A percentile compares a stretch with the other conserved stretches of the same genome.
Conservation (phyloP, 2,329 filamentous ascomycete genomes). For the Aspergillus tubingensis region DNA sequence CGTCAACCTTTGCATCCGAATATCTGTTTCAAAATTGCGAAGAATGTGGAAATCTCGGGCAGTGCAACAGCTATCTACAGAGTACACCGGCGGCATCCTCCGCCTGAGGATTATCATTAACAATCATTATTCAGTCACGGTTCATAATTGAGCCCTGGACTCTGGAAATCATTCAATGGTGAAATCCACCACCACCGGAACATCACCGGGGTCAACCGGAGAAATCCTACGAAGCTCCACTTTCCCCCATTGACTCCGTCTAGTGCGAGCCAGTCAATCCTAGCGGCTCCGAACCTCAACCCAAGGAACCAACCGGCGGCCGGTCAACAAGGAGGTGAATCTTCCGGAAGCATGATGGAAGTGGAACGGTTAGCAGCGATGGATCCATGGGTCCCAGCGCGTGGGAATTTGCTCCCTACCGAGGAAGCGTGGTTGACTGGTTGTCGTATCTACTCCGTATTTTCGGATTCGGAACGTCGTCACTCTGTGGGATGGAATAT, state of each 20-base stretch:
- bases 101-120: not conserved
- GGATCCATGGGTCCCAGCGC: slow-evolving; percentile 8
- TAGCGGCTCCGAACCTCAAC: not conserved
- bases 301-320: not conserved
- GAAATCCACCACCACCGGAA: not conserved
- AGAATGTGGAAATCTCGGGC: too few species aligned
- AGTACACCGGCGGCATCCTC: not conserved
- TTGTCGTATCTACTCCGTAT: not conserved
- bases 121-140: not conserved
- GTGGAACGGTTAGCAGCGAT: not conserved
- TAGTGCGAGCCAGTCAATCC: not conserved
- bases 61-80: not conserved
- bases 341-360: slow-evolving; percentile 11
- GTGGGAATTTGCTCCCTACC: not conserved
- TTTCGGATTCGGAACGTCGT: not conserved
- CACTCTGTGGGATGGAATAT: not conserved
- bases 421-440: not conserved
- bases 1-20: too few species aligned
- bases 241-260: not conserved
- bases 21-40: too few species aligned
- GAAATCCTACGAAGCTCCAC: slow-evolving; percentile 1
- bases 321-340: slow-evolving; percentile 3
- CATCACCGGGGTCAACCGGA: slow-evolving; percentile 5
- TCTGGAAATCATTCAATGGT: not conserved
- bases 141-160: not conserved